A percentile compares a stretch with the other conserved stretches of the same genome.
These are phyloP conservation scores for Shiraia sp. DNA, from an alignment of 2,329 filamentous ascomycete species.

Conservation along the genomic window DNA sequence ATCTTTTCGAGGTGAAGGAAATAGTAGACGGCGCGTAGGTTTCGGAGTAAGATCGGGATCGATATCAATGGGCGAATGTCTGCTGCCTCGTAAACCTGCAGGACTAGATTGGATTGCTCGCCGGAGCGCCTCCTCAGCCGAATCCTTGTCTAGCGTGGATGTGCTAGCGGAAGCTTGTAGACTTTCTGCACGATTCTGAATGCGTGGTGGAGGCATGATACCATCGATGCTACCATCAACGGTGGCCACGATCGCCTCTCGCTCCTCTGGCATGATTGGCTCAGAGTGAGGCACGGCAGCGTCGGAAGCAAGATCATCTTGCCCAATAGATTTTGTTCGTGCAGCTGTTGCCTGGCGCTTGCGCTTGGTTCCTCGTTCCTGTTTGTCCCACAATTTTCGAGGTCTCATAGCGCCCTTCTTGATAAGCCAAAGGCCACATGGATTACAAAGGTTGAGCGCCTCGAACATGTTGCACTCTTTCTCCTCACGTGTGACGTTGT, in stretches of 20 bases:
- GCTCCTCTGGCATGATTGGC: conserved; percentile 16
- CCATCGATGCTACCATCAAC: conserved; percentile 15
- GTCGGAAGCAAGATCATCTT: conserved; percentile 50
- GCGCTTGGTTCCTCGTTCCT: conserved; percentile 46
- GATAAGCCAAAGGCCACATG: conserved; percentile 91
- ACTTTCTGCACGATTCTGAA: conserved; percentile 10
- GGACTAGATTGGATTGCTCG: conserved; percentile 66
- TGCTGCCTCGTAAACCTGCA: conserved; percentile 54
- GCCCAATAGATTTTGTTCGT: conserved; percentile 49
- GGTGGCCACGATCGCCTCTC: conserved; percentile 8
- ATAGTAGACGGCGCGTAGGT: conserved; percentile 71
- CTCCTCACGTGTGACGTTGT: conserved; percentile 68
- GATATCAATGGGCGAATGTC: conserved; percentile 54
- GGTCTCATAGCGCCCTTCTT: conserved; percentile 88
- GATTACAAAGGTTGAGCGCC: conserved; percentile 84
- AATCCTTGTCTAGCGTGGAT: conserved; percentile 15
- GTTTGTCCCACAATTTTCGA: conserved; percentile 73
- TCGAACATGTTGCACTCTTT: conserved; percentile 64
- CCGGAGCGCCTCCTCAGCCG: conserved; percentile 47
- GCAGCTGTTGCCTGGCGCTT: conserved; percentile 33
- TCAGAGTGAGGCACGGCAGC: conserved; percentile 37
- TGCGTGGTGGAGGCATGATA: conserved; percentile 15
- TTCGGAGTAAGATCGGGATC: conserved; percentile 59
- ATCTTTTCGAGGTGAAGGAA: conserved; percentile 74
- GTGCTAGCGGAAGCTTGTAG: conserved; percentile 8